phyloP scores from a whole-genome alignment of 2,329 filamentous ascomycete genomes.

The Claviceps pazoutovae region DNA sequence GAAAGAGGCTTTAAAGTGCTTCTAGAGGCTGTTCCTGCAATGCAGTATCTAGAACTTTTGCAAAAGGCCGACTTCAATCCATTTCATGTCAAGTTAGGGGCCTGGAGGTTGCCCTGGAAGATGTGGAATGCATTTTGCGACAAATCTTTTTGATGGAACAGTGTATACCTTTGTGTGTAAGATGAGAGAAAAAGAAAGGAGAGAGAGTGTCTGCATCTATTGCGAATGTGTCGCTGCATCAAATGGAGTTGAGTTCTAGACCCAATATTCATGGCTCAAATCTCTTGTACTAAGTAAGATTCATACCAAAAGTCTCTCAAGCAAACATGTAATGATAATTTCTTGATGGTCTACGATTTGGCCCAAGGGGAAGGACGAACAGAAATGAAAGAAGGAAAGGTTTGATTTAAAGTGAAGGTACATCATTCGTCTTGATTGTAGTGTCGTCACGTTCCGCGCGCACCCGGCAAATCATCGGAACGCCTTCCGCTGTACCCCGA shows the following conservation, averaged over 20 bases:
- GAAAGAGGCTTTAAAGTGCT: constrained; percentile 63
- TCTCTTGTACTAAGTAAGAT: too few relatives aligned
- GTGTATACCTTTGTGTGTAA: not conserved
- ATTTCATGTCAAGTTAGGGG: constrained; percentile 48
- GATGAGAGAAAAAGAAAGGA: too few relatives aligned
- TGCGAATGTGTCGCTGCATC: too few relatives aligned
- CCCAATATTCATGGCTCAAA: too few relatives aligned
- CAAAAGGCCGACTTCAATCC: constrained; percentile 75
- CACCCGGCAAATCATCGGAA: constrained; percentile 18
- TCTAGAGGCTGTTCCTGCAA: constrained; percentile 64
- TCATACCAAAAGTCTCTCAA: too few relatives aligned
- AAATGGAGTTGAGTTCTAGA: too few relatives aligned
- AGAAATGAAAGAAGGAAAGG: not conserved
- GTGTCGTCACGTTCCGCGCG: not conserved
- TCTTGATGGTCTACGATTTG: too few relatives aligned
- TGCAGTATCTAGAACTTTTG: constrained; percentile 63
- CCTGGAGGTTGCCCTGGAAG: constrained; percentile 78
- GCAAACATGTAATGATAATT: too few relatives aligned
- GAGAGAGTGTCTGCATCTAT: too few relatives aligned
- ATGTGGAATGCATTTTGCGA: constrained; percentile 40
- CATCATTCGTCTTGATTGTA: too few relatives aligned
- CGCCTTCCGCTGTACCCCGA: not conserved
- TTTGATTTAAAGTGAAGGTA: too few relatives aligned
- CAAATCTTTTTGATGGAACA: constrained; percentile 27
- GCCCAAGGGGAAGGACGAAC: too few relatives aligned